Evolutionary conservation across 1,284 basidiomycete genomes (phyloP).

Genomic region (Pulveroboletus sp.): DNA sequence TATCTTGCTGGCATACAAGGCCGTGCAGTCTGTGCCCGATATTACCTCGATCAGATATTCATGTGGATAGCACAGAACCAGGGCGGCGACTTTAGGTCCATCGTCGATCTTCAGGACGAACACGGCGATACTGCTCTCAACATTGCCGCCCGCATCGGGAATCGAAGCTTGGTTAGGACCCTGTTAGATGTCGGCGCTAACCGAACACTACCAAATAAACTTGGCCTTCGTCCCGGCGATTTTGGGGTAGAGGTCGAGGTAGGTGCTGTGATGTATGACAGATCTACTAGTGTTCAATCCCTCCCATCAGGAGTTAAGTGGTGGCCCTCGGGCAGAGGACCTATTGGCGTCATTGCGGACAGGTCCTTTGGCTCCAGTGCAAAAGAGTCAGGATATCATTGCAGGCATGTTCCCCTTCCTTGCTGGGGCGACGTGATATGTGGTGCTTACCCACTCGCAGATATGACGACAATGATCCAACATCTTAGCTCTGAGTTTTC

Average conservation of each 20-base stretch:
- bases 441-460: conserved; percentile 37
- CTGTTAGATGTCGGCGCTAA: conserved; percentile 94
- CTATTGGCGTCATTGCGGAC: conserved; percentile 65
- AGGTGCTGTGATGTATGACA: conserved; percentile 21
- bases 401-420: conserved; percentile 50
- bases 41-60: conserved; percentile 91
- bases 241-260: conserved; percentile 93
- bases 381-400: conserved; percentile 89
- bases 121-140: conserved; percentile 96
- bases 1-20: conserved; percentile 90
- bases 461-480: conserved; percentile 84
- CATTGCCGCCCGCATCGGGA: conserved; percentile 92
- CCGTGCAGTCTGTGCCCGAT: conserved; percentile 78
- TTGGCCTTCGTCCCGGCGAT: conserved; percentile 90
- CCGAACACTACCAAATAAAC: conserved; percentile 86
- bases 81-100: conserved; percentile 68
- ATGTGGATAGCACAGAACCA: conserved; percentile 76
- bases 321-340: conserved; percentile 71
- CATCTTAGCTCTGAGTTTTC: conserved; percentile 76
- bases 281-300: neutral
- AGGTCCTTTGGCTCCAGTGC: conserved; percentile 69
- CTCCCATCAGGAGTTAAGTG: conserved; percentile 59
- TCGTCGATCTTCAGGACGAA: conserved; percentile 92
- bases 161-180: conserved; percentile 82
- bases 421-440: neutral